Conservation (phyloP, 495 filamentous ascomycete species). For the Penicillium atrosanguineum region DNA sequence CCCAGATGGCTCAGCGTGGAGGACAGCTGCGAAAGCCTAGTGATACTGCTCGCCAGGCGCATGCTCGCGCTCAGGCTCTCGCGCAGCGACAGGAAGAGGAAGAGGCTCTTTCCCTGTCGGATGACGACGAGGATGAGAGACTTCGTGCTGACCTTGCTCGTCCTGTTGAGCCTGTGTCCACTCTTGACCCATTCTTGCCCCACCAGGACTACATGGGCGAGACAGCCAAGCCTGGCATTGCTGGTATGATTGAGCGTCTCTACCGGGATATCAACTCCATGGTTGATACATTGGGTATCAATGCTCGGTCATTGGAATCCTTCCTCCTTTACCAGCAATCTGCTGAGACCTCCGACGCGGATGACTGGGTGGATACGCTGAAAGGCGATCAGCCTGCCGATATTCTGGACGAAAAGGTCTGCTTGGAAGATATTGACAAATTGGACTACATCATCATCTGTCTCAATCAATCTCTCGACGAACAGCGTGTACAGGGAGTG, state of each 20-base stretch:
- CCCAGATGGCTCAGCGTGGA: slow-evolving; percentile 33
- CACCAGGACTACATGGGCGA: slow-evolving; percentile 65
- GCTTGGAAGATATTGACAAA: slow-evolving; percentile 65
- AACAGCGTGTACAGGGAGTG: slow-evolving; percentile 61
- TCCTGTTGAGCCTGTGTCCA: slow-evolving; percentile 50
- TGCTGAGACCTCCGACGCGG: slow-evolving; percentile 55
- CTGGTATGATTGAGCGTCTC: slow-evolving; percentile 77
- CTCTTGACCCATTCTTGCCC: slow-evolving; percentile 61
- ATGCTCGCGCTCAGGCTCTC: slow-evolving; percentile 25
- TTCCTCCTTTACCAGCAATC: slow-evolving; percentile 62
- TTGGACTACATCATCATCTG: slow-evolving; percentile 57
- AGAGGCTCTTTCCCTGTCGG: slow-evolving; percentile 45
- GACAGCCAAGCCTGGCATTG: slow-evolving; percentile 58
- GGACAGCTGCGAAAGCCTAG: slow-evolving; percentile 26
- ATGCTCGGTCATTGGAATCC: slow-evolving; percentile 68
- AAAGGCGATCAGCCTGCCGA: slow-evolving; percentile 43
- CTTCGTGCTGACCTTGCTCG: slow-evolving; percentile 56
- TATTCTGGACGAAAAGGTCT: slow-evolving; percentile 60
- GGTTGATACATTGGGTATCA: slow-evolving; percentile 89
- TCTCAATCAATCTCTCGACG: slow-evolving; percentile 56
- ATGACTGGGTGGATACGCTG: slow-evolving; percentile 31
- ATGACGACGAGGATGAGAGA: slow-evolving; percentile 63
- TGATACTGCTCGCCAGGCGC: slow-evolving; percentile 29
- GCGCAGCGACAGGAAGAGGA: slow-evolving; percentile 41
- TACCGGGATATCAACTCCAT: slow-evolving; percentile 95